Percentiles rank a stretch among this genome's conserved stretches.
These are phyloP conservation scores for Apiotrichum montevideense DNA, from an alignment of 1,284 basidiomycete species.

Conservation along the genomic window DNA sequence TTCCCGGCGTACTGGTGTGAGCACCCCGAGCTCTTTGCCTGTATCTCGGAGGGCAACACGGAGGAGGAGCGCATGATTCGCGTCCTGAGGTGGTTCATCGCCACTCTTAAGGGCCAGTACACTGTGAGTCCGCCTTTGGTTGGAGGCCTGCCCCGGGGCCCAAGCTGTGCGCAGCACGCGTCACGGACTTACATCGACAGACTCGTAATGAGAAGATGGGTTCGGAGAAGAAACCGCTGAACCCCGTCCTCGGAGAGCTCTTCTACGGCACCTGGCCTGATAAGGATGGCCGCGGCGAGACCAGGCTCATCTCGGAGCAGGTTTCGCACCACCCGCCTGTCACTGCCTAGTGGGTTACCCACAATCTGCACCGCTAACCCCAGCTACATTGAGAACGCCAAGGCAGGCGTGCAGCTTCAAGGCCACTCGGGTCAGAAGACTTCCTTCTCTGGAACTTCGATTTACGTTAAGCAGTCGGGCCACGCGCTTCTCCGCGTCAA, in stretches of 20 bases:
- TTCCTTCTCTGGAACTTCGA: slow-evolving; percentile 59
- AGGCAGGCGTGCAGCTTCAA: slow-evolving; percentile 70
- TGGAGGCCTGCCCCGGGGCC: background rate
- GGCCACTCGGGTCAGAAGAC: slow-evolving; percentile 98
- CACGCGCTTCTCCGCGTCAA: slow-evolving; percentile 77
- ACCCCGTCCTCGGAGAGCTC: slow-evolving; percentile 91
- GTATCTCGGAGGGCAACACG: slow-evolving; percentile 67
- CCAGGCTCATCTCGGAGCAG: slow-evolving; percentile 86
- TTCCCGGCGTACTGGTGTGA: slow-evolving; percentile 94
- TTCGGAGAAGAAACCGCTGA: slow-evolving; percentile 96
- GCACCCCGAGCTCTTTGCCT: slow-evolving; percentile 73
- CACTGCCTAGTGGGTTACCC: slow-evolving; percentile 47
- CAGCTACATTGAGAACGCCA: slow-evolving; percentile 70
- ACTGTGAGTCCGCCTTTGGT: slow-evolving; percentile 48
- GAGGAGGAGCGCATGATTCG: slow-evolving; percentile 66
- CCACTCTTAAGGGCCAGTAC: slow-evolving; percentile 90
- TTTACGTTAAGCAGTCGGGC: slow-evolving; percentile 92
- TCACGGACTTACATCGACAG: slow-evolving; percentile 14
- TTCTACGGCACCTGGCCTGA: slow-evolving; percentile 93
- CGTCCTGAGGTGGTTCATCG: slow-evolving; percentile 86
- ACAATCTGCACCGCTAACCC: slow-evolving; percentile 47
- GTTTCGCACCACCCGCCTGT: slow-evolving; percentile 93
- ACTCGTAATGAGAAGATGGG: slow-evolving; percentile 88
- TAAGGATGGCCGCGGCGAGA: slow-evolving; percentile 70
- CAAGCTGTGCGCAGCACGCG: background rate